Evolutionary conservation across 2,329 filamentous ascomycete genomes (phyloP).

Genomic region (Colletotrichum sp.): DNA sequence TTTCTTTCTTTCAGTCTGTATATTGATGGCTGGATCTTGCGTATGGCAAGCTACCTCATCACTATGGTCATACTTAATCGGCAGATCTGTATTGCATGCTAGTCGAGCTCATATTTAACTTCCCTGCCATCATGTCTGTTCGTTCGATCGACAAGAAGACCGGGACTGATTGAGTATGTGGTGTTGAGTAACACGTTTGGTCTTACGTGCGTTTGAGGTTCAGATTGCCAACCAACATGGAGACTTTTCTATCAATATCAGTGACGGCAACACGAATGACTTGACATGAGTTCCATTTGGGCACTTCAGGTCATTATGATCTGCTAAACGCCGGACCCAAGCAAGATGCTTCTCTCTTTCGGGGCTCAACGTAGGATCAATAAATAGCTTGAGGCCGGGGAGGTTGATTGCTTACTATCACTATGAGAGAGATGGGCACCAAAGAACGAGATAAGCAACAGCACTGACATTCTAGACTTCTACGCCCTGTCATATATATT

Average conservation of each 20-base stretch:
- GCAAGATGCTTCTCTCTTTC: neutral
- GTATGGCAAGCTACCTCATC: neutral
- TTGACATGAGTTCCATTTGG: neutral
- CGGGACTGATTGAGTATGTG: neutral
- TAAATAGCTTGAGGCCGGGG: neutral
- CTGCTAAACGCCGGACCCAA: neutral
- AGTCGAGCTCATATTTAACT: neutral
- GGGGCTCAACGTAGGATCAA: neutral
- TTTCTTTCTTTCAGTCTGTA: neutral
- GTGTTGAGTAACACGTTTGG: neutral
- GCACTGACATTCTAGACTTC: neutral
- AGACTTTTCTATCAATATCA: neutral
- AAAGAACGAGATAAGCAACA: neutral
- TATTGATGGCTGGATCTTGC: too few species aligned
- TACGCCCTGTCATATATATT: neutral
- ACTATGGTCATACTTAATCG: neutral
- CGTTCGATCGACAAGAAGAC: neutral
- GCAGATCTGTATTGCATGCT: neutral
- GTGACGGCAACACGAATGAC: neutral
- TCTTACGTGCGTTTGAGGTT: neutral
- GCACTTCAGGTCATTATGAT: neutral
- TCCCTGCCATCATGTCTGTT: neutral
- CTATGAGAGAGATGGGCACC: neutral
- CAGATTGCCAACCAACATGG: neutral
- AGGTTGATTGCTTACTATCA: neutral